A percentile compares a stretch with the other conserved stretches of the same genome.
Conservation (phyloP, 306 rosid genomes). For the Inga laurina region DNA sequence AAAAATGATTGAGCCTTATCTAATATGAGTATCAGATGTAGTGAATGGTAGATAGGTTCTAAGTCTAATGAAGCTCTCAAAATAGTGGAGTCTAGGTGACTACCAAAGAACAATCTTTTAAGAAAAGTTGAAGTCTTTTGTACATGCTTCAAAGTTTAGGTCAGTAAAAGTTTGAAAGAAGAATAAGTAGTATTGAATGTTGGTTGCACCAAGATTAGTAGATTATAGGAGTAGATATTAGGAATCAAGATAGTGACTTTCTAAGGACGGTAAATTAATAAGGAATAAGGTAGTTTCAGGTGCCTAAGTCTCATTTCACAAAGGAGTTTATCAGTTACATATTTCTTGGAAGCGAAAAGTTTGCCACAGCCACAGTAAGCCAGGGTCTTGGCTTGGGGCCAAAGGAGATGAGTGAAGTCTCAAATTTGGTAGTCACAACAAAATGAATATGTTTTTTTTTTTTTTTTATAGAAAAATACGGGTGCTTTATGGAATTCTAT, state of each 20-base stretch:
- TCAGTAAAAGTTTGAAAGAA: neutral
- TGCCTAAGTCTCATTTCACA: neutral
- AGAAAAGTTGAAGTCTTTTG: neutral
- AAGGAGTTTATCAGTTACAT: neutral
- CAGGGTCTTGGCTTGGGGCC: neutral
- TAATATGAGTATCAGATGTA: neutral
- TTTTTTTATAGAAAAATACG: neutral
- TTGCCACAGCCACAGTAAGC: no score
- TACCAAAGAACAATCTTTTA: neutral
- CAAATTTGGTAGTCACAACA: neutral
- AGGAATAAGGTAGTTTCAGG: neutral
- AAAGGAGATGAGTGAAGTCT: neutral
- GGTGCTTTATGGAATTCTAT: neutral
- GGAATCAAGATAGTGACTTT: neutral
- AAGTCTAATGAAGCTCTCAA: neutral
- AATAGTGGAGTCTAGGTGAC: neutral
- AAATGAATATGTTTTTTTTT: no score
- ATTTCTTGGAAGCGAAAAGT: neutral
- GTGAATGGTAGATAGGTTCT: neutral
- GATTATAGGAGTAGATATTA: neutral
- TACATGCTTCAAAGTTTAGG: neutral
- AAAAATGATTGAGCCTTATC: neutral
- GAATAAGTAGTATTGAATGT: neutral
- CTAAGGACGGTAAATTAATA: neutral
- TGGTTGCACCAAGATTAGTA: neutral